Conservation (phyloP, 257 asterid species). For the Datura wrightii region DNA sequence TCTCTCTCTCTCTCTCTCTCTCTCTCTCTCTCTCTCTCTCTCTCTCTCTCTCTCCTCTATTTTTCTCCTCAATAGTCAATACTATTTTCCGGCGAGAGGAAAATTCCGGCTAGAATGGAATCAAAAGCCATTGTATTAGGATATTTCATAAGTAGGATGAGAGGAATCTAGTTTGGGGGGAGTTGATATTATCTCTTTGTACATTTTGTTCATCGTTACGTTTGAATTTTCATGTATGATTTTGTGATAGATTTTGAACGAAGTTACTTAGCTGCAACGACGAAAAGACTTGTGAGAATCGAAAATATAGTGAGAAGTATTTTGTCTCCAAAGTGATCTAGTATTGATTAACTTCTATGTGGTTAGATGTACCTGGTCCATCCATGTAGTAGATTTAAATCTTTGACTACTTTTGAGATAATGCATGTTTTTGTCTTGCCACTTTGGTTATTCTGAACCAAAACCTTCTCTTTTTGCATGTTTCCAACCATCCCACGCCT, state of each 20-base stretch:
- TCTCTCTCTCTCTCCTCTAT: too few relatives aligned
- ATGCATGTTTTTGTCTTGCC: not conserved
- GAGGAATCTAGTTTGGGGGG: too few relatives aligned
- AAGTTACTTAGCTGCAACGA: not conserved
- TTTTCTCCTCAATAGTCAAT: too few relatives aligned
- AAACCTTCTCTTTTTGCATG: not conserved
- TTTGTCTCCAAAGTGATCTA: not conserved
- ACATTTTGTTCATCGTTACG: too few relatives aligned
- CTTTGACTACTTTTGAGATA: not conserved
- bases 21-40: too few relatives aligned
- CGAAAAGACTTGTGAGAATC: not conserved
- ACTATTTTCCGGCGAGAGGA: too few relatives aligned
- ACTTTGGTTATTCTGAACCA: slow-evolving; percentile 17
- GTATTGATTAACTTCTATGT: not conserved
- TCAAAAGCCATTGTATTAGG: too few relatives aligned
- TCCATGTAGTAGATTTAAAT: not conserved
- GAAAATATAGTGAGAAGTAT: not conserved
- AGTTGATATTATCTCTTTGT: too few relatives aligned
- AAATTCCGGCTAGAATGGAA: too few relatives aligned
- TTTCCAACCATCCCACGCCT: not conserved
- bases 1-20: too few relatives aligned
- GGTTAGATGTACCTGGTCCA: not conserved
- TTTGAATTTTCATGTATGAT: not conserved
- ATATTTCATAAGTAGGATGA: too few relatives aligned
- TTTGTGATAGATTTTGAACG: not conserved